phyloP scores from a whole-genome alignment of 139 green algal species.

The Yamagishiella unicocca region DNA sequence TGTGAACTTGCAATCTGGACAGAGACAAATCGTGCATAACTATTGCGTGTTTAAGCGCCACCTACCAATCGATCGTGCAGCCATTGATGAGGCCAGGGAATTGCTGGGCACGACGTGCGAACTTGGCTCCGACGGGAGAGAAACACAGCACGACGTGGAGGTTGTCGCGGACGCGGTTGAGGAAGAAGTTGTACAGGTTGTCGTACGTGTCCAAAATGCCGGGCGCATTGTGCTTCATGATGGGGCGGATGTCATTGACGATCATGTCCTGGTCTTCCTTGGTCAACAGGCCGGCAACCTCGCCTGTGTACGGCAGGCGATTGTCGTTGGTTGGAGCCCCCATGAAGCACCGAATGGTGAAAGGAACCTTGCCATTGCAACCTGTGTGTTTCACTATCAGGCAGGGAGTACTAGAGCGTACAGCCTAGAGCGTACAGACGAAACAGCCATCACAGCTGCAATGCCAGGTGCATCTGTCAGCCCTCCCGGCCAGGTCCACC shows the following conservation, averaged over 20 bases:
- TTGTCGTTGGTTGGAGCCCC: background rate
- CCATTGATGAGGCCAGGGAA: constrained; percentile 96
- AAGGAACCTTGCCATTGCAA: too few species aligned
- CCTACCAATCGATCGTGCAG: constrained; percentile 94
- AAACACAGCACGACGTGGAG: constrained; percentile 96
- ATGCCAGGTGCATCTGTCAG: too few species aligned
- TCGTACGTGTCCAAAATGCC: constrained; percentile 90
- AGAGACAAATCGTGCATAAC: too few species aligned
- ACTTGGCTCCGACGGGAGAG: constrained; percentile 92
- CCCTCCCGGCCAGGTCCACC: too few species aligned
- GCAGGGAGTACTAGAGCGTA: too few species aligned
- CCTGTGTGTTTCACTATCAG: too few species aligned
- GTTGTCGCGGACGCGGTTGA: constrained; percentile 91
- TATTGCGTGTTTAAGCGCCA: too few species aligned
- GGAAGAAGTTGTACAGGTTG: constrained; percentile 94
- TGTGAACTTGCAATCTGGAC: too few species aligned
- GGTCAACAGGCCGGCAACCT: constrained; percentile 92
- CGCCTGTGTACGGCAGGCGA: constrained; percentile 41
- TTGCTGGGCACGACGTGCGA: constrained; percentile 87
- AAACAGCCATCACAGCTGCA: too few species aligned
- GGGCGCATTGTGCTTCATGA: constrained; percentile 80
- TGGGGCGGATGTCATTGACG: constrained; percentile 90
- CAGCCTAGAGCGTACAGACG: too few species aligned
- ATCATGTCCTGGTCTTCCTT: constrained; percentile 97
- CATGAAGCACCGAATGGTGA: too few species aligned